Percentiles rank a stretch among this genome's conserved stretches.
Conservation (phyloP, 2,329 filamentous ascomycete genomes). For the Cercospora zeina region DNA sequence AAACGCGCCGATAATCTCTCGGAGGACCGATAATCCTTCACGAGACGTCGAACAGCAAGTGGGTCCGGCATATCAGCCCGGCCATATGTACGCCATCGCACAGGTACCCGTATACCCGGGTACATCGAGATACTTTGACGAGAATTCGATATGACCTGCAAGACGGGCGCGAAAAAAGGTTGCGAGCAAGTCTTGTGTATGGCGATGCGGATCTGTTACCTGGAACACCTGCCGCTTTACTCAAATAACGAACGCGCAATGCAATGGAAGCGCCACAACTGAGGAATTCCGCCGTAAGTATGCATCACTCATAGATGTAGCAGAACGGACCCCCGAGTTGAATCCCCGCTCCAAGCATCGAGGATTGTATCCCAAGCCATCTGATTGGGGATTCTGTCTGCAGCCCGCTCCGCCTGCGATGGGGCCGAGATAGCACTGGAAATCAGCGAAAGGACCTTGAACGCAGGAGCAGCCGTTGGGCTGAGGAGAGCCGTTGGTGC, state of each 20-base stretch:
- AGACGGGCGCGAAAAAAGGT: not conserved
- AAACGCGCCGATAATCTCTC: not conserved
- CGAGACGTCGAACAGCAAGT: not conserved
- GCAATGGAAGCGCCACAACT: not conserved
- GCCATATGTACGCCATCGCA: not conserved
- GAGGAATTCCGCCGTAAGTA: not conserved
- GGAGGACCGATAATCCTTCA: not conserved
- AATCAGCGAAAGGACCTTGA: conserved; percentile 53
- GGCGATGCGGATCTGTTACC: not conserved
- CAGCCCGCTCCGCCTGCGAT: conserved; percentile 39
- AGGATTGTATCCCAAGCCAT: conserved; percentile 39
- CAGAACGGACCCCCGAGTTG: conserved; percentile 15
- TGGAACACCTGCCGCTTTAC: not conserved
- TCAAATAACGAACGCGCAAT: not conserved
- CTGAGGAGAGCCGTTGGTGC: conserved; percentile 30
- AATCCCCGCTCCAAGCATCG: conserved; percentile 40
- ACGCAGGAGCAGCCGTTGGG: conserved; percentile 57
- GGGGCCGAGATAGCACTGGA: conserved; percentile 51
- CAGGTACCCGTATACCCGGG: not conserved
- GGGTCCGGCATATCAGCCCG: not conserved
- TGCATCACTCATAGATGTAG: conserved; percentile 12
- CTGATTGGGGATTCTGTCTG: conserved; percentile 33
- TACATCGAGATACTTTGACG: not conserved
- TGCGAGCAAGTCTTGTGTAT: not conserved
- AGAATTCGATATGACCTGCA: too few relatives aligned